phyloP scores from a whole-genome alignment of 495 filamentous ascomycete species.

The Glutinoglossum americanum region DNA sequence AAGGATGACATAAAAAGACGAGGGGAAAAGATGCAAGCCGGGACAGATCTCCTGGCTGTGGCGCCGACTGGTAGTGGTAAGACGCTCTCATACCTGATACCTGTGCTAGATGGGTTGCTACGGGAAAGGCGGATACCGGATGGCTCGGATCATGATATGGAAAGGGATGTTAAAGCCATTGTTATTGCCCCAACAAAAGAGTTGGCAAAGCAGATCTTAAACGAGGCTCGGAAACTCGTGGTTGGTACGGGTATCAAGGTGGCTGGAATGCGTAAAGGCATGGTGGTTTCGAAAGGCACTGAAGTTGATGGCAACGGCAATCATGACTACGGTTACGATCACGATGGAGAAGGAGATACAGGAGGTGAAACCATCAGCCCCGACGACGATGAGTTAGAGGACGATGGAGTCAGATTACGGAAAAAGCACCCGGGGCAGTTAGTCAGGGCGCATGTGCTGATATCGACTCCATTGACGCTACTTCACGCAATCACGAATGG shows the following conservation, averaged over 20 bases:
- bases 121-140: constrained; percentile 19
- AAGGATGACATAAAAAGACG: constrained; percentile 8
- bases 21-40: not conserved
- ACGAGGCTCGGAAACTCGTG: constrained; percentile 68
- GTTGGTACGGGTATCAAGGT: constrained; percentile 59
- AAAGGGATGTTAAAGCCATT: constrained; percentile 33
- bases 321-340: constrained; percentile 9
- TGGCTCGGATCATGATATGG: constrained; percentile 15
- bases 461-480: constrained; percentile 67
- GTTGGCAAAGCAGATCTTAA: constrained; percentile 76
- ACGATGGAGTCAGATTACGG: constrained; percentile 15
- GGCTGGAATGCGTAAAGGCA: constrained; percentile 64
- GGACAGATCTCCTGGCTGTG: constrained; percentile 52
- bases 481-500: constrained; percentile 46
- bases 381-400: constrained; percentile 10
- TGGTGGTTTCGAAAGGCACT: constrained; percentile 30
- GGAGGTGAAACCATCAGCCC: not conserved
- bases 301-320: constrained; percentile 10
- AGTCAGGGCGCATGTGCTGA: constrained; percentile 57
- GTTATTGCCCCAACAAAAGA: constrained; percentile 86
- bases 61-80: constrained; percentile 97
- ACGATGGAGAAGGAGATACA: constrained; percentile 15
- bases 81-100: constrained; percentile 79
- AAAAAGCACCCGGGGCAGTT: constrained; percentile 15
- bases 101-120: constrained; percentile 54